phyloP scores from a whole-genome alignment of 2,329 filamentous ascomycete species.

The Pestalotiopsis fici region DNA sequence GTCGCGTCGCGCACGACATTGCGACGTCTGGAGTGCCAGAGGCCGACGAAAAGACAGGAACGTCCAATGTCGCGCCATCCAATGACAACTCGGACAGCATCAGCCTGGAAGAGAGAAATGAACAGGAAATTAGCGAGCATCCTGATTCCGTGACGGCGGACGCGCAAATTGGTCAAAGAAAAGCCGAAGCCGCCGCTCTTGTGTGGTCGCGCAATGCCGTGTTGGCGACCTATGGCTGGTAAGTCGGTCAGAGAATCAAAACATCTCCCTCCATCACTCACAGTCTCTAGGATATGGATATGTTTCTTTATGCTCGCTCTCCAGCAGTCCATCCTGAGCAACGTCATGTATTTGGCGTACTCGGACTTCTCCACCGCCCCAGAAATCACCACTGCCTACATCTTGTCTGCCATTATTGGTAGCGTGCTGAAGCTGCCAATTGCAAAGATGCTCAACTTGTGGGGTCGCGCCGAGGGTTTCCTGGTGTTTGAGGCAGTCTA shows the following conservation, averaged over 20 bases:
- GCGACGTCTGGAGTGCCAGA: not conserved
- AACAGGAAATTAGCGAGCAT: not conserved
- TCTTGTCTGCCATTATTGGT: conserved; percentile 50
- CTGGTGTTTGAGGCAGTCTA: conserved; percentile 49
- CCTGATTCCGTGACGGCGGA: not conserved
- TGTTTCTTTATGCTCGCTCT: conserved; percentile 5
- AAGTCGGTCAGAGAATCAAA: not conserved
- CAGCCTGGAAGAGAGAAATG: conserved; percentile 2
- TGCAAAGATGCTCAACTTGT: conserved; percentile 64
- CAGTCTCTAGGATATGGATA: not conserved
- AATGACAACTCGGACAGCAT: not conserved
- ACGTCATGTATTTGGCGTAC: conserved; percentile 7
- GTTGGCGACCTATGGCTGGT: not conserved
- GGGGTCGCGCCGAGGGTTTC: conserved; percentile 62
- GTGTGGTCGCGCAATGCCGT: not conserved
- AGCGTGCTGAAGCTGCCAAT: conserved; percentile 61
- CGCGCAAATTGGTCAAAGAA: not conserved
- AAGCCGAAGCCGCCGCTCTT: not conserved
- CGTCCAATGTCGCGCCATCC: not conserved
- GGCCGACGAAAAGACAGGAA: not conserved
- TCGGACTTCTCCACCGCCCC: conserved; percentile 1
- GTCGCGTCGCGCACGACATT: not conserved
- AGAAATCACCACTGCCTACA: conserved; percentile 43
- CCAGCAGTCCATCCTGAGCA: conserved; percentile 2
- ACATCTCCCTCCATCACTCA: not conserved